Evolutionary conservation across 192 early-diverging fungal genomes (phyloP), one percentile per base, ranked within the genome.

Genomic region (Backusella psychrophila): DNA sequence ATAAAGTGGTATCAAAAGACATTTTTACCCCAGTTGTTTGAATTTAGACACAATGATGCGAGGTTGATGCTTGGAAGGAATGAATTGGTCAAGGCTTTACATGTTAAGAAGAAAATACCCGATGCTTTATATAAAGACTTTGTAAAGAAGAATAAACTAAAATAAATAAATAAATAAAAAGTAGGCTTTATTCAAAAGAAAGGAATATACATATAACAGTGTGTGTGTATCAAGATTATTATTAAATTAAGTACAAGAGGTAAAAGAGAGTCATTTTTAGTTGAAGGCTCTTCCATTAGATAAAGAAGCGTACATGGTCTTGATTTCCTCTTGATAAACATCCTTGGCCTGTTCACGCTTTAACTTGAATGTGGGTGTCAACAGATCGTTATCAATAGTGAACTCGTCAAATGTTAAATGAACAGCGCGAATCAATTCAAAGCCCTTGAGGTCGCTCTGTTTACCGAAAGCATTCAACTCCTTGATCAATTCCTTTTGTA

Each of bases 351-450:
- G 86, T 69, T 93, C 90, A 79, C 96, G 88, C 72, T 95, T 96
- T 41, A 96, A 83, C 87, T 98, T 98, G 87, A 96, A 92, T 1
- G 96, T 95, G 11, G 97, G 97, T 0, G 97, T 97, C 41, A 97
- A 83, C 2, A 98, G 82, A 69, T 91, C 90, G 69, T 93, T 93
- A 53, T 96, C 94, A 35, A 96, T 83, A 1, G 91, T 85, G 68
- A 99, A 96, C 41, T 87, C 85, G 19, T 91, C 89, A 66, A 89
- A 68, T n/a, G 91, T 91, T 33, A 98, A 77, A 81, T 90, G 82
- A 73, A 97, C 87, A n/a, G 87, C 90, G 77, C 90, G 93, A 19
- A 94, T 82, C 75, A 91, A 88, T 83, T 99, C 97, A 82, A 96
- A 99, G 1, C 97, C 95, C 82, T 94, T 93, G 74, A 98, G 83